phyloP scores from a whole-genome alignment of 1,284 basidiomycete species.

The Leccinum huronense region DNA sequence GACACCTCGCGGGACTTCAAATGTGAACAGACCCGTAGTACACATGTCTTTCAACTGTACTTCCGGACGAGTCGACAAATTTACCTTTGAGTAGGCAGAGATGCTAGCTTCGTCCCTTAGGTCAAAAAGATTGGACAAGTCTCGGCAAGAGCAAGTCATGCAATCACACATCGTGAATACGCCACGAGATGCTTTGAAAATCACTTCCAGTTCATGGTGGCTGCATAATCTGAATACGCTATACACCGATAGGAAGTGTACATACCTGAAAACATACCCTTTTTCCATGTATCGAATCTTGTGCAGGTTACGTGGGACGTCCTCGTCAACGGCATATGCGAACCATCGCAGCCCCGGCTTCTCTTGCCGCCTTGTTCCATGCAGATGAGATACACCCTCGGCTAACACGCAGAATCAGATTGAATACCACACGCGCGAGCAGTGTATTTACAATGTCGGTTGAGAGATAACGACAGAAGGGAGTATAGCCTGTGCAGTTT shows the following conservation, averaged over 20 bases:
- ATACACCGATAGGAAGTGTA: not conserved
- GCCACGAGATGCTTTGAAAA: slow-evolving; percentile 23
- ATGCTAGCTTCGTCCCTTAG: slow-evolving; percentile 16
- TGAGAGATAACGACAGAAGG: slow-evolving; percentile 23
- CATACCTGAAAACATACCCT: slow-evolving; percentile 47
- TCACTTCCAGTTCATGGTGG: slow-evolving; percentile 20
- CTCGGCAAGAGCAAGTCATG: slow-evolving; percentile 35
- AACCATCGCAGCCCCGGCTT: slow-evolving; percentile 43
- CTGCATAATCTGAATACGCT: slow-evolving; percentile 17
- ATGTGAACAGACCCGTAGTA: slow-evolving; percentile 45
- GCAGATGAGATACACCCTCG: slow-evolving; percentile 35
- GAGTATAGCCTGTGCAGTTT: slow-evolving; percentile 9
- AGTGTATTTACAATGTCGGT: slow-evolving; percentile 29
- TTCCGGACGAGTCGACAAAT: slow-evolving; percentile 20
- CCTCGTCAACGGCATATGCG: slow-evolving; percentile 49
- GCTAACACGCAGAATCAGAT: slow-evolving; percentile 19
- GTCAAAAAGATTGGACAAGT: slow-evolving; percentile 29
- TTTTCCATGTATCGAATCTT: slow-evolving; percentile 53
- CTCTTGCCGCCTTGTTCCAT: slow-evolving; percentile 43
- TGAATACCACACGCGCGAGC: not conserved
- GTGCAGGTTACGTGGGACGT: slow-evolving; percentile 41
- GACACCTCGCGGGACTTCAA: slow-evolving; percentile 41
- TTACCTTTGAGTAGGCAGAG: slow-evolving; percentile 44
- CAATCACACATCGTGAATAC: slow-evolving; percentile 37
- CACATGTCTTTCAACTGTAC: slow-evolving; percentile 3